Evolutionary conservation across 805 yeast species (phyloP).

Genomic region (Monosporozyma aquatica): DNA sequence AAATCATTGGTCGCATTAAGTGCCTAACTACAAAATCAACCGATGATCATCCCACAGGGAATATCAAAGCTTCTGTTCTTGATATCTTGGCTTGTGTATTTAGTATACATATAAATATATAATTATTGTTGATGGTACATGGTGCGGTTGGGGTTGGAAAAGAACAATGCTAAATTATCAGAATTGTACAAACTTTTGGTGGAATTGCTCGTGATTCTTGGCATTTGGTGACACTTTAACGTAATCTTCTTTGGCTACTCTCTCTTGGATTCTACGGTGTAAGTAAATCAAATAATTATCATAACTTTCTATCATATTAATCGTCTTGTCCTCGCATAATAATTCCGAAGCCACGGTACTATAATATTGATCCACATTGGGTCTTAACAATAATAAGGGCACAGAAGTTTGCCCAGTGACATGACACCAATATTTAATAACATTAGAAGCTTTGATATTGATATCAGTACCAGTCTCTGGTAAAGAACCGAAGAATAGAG

Average conservation of each 20-base stretch:
- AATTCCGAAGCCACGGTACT: conserved; percentile 37
- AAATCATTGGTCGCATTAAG: not conserved
- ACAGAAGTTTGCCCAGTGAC: conserved; percentile 15
- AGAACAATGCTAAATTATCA: too few relatives aligned
- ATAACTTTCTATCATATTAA: conserved; percentile 47
- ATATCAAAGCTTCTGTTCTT: too few relatives aligned
- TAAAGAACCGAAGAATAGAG: conserved; percentile 37
- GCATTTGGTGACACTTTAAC: conserved; percentile 18
- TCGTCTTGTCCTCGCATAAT: conserved; percentile 65
- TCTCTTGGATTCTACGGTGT: conserved; percentile 54
- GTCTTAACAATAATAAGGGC: conserved; percentile 26
- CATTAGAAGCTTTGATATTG: conserved; percentile 55
- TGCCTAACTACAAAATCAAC: too few relatives aligned
- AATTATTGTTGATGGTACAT: too few relatives aligned
- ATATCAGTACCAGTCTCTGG: conserved; percentile 66
- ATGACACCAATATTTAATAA: conserved; percentile 42
- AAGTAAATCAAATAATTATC: conserved; percentile 58
- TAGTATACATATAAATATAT: too few relatives aligned
- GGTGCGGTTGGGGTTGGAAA: too few relatives aligned
- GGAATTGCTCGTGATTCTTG: conserved; percentile 22
- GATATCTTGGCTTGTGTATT: too few relatives aligned
- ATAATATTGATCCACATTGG: conserved; percentile 26
- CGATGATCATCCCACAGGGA: too few relatives aligned
- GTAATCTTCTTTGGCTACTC: conserved; percentile 39
- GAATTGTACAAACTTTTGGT: conserved; percentile 30